Evolutionary conservation across 2,329 filamentous ascomycete species (phyloP).

Genomic region (Pyrenochaeta sp.): DNA sequence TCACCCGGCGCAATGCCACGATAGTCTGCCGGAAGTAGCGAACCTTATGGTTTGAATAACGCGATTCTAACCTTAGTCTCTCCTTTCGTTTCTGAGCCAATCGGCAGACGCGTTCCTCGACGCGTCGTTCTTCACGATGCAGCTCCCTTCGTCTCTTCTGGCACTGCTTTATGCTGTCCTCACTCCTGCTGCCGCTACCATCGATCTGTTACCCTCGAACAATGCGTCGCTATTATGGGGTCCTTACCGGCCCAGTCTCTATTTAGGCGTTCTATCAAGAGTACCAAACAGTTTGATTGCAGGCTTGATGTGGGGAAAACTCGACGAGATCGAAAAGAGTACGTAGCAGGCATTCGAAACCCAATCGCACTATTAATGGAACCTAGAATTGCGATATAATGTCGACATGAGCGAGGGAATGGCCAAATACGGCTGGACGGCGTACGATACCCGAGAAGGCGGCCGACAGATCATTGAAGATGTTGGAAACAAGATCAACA

Average conservation of each 20-base stretch:
- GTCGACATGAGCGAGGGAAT: slow-evolving; percentile 94
- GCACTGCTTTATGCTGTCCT: slow-evolving; percentile 23
- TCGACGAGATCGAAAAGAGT: slow-evolving; percentile 82
- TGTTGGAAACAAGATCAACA: slow-evolving; percentile 80
- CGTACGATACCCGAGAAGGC: slow-evolving; percentile 86
- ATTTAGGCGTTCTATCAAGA: slow-evolving; percentile 86
- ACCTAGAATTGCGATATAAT: slow-evolving; percentile 76
- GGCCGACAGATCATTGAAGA: slow-evolving; percentile 90
- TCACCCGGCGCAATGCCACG: slow-evolving; percentile 9
- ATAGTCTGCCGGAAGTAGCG: slow-evolving; percentile 6
- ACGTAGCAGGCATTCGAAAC: slow-evolving; percentile 45
- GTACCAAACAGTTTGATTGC: slow-evolving; percentile 80
- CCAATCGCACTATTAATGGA: slow-evolving; percentile 11
- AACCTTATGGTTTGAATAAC: too few species aligned
- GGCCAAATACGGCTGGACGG: slow-evolving; percentile 94
- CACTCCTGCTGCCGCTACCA: slow-evolving; percentile 13
- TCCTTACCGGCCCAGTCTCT: slow-evolving; percentile 89
- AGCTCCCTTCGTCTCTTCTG: slow-evolving; percentile 27
- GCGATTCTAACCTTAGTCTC: slow-evolving; percentile 9
- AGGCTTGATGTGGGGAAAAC: slow-evolving; percentile 85
- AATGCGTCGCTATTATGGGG: slow-evolving; percentile 95
- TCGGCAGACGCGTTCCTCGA: slow-evolving; percentile 10
- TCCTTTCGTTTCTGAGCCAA: slow-evolving; percentile 5
- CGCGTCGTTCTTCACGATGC: slow-evolving; percentile 20
- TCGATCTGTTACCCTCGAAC: slow-evolving; percentile 22